Evolutionary conservation across 140 eudicot genomes (phyloP), one percentile per base, ranked within the genome.

Genomic region (Senecio squalidus): DNA sequence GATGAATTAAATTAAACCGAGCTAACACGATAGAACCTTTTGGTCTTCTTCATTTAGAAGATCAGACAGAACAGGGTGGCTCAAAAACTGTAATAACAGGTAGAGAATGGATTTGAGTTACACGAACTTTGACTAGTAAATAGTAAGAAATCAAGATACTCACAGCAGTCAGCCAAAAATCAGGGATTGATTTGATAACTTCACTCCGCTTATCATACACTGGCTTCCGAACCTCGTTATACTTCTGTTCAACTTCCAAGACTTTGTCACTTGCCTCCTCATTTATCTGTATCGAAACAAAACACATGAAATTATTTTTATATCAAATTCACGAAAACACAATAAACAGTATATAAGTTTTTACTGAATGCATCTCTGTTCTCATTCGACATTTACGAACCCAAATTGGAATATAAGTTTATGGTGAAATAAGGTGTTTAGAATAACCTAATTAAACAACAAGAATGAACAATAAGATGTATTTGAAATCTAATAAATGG

Each of bases 211-310:
- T 90, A 64, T 86, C 97, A 69, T 90, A 90, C 33, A 90, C 85
- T 27, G 97, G 97, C 64, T 76, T 83, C 47, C 97, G 88, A 14
- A 86, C 63, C 73, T 73, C 90, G 21, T 81, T 90, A 61, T 80
- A 90, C 74, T 83, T 83, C 64, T 90, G 95, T 55, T 86, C 97
- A 18, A 90, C 74, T 70, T 82, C 97, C 81, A 90, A 70, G 45
- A 90, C 97, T 57, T 86, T 80, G 43, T 90, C 97, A 64, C 95
- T 90, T 56, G 87, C 94, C 68, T 90, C 92, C 65, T 90, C 97
- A 40, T 90, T 90, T 44, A 90, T 80, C 97, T 90, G 63, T 21
- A 62, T 30, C 46, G 30, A 11, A n/a, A 34, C 27, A 38, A 51
- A 26, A 38, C 14, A 25, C 4, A 10, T 46, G 10, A 39, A n/a